Base-by-base conservation (phyloP, 495 filamentous ascomycete species). In the Penicillium verhagenii region DNA sequence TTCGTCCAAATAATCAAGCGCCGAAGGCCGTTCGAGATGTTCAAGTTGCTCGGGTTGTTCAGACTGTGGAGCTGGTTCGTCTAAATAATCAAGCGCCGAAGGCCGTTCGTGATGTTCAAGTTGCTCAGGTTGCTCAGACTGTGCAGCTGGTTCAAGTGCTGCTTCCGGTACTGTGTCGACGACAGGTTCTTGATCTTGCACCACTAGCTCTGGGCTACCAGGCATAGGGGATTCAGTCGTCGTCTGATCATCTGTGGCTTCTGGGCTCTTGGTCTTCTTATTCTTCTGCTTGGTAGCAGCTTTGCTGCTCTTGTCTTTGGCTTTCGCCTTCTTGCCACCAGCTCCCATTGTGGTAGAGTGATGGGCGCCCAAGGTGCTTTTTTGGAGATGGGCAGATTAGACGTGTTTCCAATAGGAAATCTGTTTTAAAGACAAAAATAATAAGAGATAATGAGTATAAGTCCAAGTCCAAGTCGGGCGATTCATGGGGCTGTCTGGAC, bases 341-440 rank as follows among this genome's bases (percentile, higher is more conserved):
- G 60, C 62, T 23, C 56, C 65, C 72, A 75, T 75, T 19, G 55
- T 64, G 63, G 50, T 48, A 39, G 60, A 56, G 53, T 63, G 64
- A 72, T 69, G 65, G 48, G 70, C 71, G 71, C 66, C 66, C 67
- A 70, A 72, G 55, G 14, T 31, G 46, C 8, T 46, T 26, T 53
- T 57, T 56, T 54, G 46, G 52, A 56, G 39, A 23, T 46, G 53
- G 50, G 56, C 46, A 18, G 47, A 53, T 40, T 56, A 70, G 65
- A 77, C 73, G 75, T 75, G 73, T 75, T 71, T 66, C 73, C 72
- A 78, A 70, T 73, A 58, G 60, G 54, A 64, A 66, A 47, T 59
- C 52, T 53, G 53, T 28, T 25, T 58, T n/a, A 21, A 38, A 43
- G 59, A 48, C 56, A 25, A 40, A 54, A 26, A 28, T 18, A 55